Evolutionary conservation across 2,329 filamentous ascomycete genomes (phyloP).

Genomic region (Ophiostoma novo-ulmi): DNA sequence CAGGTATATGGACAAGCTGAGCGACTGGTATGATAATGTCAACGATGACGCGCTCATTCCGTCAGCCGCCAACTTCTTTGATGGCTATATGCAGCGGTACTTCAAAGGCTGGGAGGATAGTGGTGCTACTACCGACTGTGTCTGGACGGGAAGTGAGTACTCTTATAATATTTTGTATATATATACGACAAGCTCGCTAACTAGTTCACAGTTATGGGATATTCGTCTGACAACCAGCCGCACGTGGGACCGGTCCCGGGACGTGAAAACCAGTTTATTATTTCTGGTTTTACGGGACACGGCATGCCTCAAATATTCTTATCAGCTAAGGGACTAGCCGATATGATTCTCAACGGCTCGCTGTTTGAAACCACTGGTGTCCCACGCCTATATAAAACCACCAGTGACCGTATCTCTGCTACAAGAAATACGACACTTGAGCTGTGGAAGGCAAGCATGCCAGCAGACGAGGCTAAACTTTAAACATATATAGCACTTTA

Average conservation of each 20-base stretch:
- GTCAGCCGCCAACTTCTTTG: background rate
- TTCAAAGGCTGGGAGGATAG: background rate
- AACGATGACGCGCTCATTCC: background rate
- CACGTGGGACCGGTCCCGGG: background rate
- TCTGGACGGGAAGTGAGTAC: background rate
- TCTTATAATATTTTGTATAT: background rate
- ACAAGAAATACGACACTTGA: background rate
- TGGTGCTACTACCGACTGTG: background rate
- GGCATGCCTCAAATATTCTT: background rate
- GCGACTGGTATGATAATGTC: background rate
- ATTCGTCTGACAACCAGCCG: background rate
- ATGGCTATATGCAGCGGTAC: background rate
- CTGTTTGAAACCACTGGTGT: background rate
- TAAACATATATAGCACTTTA: background rate
- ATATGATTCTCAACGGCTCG: background rate
- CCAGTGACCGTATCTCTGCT: background rate
- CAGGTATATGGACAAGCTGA: background rate
- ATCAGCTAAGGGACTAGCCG: background rate
- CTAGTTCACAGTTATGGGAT: background rate
- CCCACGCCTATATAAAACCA: background rate
- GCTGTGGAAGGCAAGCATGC: background rate
- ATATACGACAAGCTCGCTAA: background rate
- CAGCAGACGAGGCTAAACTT: background rate
- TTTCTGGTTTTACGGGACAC: background rate
- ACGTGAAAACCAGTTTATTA: background rate